These are phyloP conservation scores for Achaetomiella virescens DNA, from an alignment of 495 filamentous ascomycete species.

Conservation along the genomic window DNA sequence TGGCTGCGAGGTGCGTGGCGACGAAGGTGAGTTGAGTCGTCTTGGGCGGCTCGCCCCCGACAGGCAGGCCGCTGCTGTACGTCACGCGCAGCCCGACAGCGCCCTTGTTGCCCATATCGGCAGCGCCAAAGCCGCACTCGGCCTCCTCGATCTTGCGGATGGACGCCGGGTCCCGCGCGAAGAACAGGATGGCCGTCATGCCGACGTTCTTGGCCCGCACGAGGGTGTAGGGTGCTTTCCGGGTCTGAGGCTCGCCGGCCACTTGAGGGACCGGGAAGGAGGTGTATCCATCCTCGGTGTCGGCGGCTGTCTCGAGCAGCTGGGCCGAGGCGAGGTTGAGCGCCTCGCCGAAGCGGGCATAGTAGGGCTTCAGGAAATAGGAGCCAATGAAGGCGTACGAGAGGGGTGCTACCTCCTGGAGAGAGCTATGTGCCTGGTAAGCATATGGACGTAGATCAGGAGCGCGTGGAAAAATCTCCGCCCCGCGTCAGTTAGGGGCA, in stretches of 20 bases:
- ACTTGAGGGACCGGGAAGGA: background rate
- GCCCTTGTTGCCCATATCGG: conserved; percentile 91
- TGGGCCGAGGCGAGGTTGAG: conserved; percentile 57
- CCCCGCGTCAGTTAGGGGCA: no score
- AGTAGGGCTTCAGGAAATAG: conserved; percentile 68
- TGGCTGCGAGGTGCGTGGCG: conserved; percentile 81
- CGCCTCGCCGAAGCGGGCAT: conserved; percentile 58
- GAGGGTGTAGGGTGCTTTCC: conserved; percentile 37
- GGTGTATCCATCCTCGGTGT: conserved; percentile 12
- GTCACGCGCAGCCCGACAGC: conserved; percentile 72
- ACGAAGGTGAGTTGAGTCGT: conserved; percentile 71
- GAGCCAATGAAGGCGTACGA: conserved; percentile 81
- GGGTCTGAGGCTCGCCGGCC: background rate
- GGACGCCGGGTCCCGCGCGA: conserved; percentile 51
- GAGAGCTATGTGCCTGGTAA: conserved; percentile 43
- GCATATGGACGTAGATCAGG: background rate
- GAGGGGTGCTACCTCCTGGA: conserved; percentile 89
- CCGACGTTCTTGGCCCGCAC: conserved; percentile 63
- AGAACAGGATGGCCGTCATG: conserved; percentile 84
- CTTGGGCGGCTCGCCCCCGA: conserved; percentile 20
- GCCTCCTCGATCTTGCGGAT: conserved; percentile 60
- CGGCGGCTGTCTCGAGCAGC: conserved; percentile 5
- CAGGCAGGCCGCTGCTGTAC: conserved; percentile 21
- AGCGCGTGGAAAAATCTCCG: background rate
- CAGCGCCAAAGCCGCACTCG: conserved; percentile 72